Conservation (phyloP, 2,329 filamentous ascomycete species). For the Phaeosphaeriaceae sp. region DNA sequence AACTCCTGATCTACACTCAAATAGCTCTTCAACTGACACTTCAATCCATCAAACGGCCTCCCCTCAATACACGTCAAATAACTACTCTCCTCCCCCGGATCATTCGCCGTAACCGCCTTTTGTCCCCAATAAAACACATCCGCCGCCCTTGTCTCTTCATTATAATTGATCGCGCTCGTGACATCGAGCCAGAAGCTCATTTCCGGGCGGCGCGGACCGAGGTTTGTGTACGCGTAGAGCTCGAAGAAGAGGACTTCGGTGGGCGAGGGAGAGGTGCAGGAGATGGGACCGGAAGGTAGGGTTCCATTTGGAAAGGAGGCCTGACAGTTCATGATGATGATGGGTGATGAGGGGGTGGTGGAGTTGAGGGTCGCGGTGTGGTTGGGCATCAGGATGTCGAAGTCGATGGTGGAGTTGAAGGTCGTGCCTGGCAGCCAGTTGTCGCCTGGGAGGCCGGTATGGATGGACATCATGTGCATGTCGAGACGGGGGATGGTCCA, state of each 20-base stretch:
- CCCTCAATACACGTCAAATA: conserved; percentile 25
- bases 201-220: conserved; percentile 8
- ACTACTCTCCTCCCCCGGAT: conserved; percentile 13
- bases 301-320: conserved; percentile 19
- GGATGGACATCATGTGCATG: conserved; percentile 36
- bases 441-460: conserved; percentile 28
- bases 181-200: conserved; percentile 14
- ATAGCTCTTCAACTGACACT: conserved; percentile 16
- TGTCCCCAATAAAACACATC: conserved; percentile 9
- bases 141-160: background rate
- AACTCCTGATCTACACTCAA: conserved; percentile 17
- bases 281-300: conserved; percentile 5
- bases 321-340: conserved; percentile 12
- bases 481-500: conserved; percentile 30
- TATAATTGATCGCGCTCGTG: background rate
- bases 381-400: conserved; percentile 22
- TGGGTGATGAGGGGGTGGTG: background rate
- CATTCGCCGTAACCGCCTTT: conserved; percentile 20
- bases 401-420: conserved; percentile 33
- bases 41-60: conserved; percentile 21
- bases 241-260: conserved; percentile 5
- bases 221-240: conserved; percentile 1
- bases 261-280: background rate
- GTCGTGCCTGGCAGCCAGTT: conserved; percentile 24
- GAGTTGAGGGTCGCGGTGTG: background rate